phyloP scores from a whole-genome alignment of 257 asterid species.

The Lantana camara region DNA sequence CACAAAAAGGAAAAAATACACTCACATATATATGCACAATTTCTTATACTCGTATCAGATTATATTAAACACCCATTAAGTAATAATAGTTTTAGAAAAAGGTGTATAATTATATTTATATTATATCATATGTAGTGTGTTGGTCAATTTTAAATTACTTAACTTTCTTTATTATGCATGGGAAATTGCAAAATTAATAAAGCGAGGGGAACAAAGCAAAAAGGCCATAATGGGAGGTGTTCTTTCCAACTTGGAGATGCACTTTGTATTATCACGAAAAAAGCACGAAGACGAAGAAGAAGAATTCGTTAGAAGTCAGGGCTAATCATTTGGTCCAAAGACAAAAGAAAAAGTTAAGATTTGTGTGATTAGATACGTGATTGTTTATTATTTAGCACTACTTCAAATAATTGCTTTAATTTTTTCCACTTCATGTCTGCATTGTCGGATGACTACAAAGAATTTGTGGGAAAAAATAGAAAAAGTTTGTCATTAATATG shows the following conservation, averaged over 20 bases:
- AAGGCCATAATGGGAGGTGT: background rate
- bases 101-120: too few relatives aligned
- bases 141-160: too few relatives aligned
- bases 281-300: background rate
- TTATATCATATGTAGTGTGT: too few relatives aligned
- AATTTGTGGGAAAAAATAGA: conserved; percentile 7
- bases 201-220: conserved; percentile 14
- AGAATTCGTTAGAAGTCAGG: conserved; percentile 1
- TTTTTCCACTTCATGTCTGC: conserved; percentile 10
- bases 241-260: conserved; percentile 18
- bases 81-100: too few relatives aligned
- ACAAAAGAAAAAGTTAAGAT: conserved; percentile 20
- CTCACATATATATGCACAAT: too few relatives aligned
- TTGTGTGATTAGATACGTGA: conserved; percentile 3
- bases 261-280: background rate
- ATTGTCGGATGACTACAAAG: conserved; percentile 19
- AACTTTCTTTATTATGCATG: conserved; percentile 5
- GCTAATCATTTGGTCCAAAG: conserved; percentile 34
- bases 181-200: conserved; percentile 26
- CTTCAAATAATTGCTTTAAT: conserved; percentile 10
- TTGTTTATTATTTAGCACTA: background rate
- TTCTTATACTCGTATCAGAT: too few relatives aligned
- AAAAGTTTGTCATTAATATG: conserved; percentile 6
- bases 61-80: too few relatives aligned
- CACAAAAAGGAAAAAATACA: too few relatives aligned